A percentile compares a stretch with the other conserved stretches of the same genome.
Evolutionary conservation across 148 eudicot genomes (phyloP).

Genomic region (Selenicereus undatus): DNA sequence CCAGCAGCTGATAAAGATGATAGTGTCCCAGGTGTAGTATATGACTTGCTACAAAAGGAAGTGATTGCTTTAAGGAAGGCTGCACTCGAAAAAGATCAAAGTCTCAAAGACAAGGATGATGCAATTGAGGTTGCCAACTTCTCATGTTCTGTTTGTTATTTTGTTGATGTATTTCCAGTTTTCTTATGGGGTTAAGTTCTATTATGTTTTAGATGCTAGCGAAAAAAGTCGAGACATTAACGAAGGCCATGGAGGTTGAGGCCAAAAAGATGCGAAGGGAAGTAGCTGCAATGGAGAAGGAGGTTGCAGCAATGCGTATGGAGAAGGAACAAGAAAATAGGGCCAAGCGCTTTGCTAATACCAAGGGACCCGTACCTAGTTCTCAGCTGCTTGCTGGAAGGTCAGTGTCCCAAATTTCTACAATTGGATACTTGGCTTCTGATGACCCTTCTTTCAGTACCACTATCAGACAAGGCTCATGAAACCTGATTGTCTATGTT

Average conservation of each 20-base stretch:
- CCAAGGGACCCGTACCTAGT: conserved; percentile 65
- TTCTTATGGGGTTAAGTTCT: conserved; percentile 6
- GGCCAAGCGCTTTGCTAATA: conserved; percentile 63
- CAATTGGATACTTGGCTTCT: conserved; percentile 4
- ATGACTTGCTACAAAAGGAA: conserved; percentile 95
- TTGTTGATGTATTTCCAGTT: conserved; percentile 6
- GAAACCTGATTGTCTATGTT: neutral
- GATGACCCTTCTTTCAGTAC: neutral
- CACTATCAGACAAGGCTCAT: neutral
- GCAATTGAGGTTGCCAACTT: conserved; percentile 73
- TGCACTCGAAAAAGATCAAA: conserved; percentile 89
- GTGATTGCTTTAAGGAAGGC: conserved; percentile 85
- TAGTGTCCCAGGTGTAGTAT: conserved; percentile 68
- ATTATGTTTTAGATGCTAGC: conserved; percentile 67
- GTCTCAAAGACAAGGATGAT: conserved; percentile 98
- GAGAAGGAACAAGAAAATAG: conserved; percentile 92
- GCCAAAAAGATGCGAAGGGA: conserved; percentile 99
- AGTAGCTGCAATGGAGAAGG: conserved; percentile 99
- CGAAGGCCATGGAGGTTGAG: conserved; percentile 98
- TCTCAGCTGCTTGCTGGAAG: conserved; percentile 83
- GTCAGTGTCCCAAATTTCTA: conserved; percentile 35
- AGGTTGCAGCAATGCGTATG: conserved; percentile 91
- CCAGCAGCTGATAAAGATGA: conserved; percentile 59
- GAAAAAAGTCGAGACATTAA: conserved; percentile 93
- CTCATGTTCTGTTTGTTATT: neutral